A percentile compares a stretch with the other conserved stretches of the same genome.
Conservation (phyloP, 441 rosid species). For the Mallotus repandus region DNA sequence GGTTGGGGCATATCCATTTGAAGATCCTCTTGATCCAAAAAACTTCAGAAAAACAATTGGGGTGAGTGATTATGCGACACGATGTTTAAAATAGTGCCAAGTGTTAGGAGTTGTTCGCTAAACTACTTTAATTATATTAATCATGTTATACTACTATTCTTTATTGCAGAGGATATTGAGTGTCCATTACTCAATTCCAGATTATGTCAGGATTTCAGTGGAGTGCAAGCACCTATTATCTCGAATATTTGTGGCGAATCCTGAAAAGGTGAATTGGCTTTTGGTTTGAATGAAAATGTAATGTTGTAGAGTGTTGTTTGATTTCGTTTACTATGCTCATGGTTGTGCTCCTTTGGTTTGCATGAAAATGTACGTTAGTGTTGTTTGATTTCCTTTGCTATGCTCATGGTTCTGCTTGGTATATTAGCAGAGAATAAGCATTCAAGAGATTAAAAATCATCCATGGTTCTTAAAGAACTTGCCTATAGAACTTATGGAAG, state of each 20-base stretch:
- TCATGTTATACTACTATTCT: neutral
- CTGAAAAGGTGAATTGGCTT: conserved; percentile 42
- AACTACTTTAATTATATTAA: conserved; percentile 14
- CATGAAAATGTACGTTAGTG: neutral
- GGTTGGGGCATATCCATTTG: conserved; percentile 71
- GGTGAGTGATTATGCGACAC: conserved; percentile 30
- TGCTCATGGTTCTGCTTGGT: neutral
- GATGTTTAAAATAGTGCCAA: neutral
- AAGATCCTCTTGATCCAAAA: conserved; percentile 55
- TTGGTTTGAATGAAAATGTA: too few species aligned
- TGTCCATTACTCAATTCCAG: conserved; percentile 49
- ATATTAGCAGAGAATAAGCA: conserved; percentile 49
- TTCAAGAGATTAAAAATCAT: conserved; percentile 52
- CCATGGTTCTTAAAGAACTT: conserved; percentile 69
- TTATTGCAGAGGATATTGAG: conserved; percentile 50
- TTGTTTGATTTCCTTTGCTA: neutral
- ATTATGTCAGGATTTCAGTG: conserved; percentile 39
- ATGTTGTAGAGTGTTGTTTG: neutral
- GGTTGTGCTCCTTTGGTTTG: neutral
- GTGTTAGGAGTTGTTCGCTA: conserved; percentile 2
- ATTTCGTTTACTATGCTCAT: neutral
- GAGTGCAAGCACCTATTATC: conserved; percentile 59
- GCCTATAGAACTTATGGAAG: conserved; percentile 55
- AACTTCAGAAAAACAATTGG: conserved; percentile 58
- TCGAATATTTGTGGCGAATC: conserved; percentile 53